phyloP scores from a whole-genome alignment of 192 early-diverging fungal genomes.

The Rhizoclosmatium globosum region DNA sequence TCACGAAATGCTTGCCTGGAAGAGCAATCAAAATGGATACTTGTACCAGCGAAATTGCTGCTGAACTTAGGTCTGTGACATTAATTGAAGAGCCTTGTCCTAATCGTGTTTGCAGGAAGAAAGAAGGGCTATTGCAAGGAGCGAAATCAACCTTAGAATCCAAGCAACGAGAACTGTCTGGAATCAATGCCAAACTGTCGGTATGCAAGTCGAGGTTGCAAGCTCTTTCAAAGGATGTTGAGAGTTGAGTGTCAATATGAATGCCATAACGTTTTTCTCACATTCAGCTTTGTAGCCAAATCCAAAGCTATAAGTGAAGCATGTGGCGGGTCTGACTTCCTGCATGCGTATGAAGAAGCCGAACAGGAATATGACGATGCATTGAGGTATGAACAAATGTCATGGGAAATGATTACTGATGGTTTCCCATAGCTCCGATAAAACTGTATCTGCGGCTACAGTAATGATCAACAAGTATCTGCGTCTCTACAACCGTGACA shows the following conservation, averaged over 20 bases:
- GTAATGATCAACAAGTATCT: constrained; percentile 36
- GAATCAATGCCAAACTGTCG: constrained; percentile 30
- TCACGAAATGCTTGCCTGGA: background rate
- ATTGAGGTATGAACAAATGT: constrained; percentile 34
- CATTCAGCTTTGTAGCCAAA: background rate
- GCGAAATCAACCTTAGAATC: constrained; percentile 30
- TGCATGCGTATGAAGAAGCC: constrained; percentile 39
- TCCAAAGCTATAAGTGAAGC: constrained; percentile 30
- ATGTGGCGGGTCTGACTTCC: constrained; percentile 40
- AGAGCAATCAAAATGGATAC: constrained; percentile 1
- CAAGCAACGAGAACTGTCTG: constrained; percentile 28
- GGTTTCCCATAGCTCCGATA: constrained; percentile 15
- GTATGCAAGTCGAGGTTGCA: constrained; percentile 23
- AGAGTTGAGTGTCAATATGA: constrained; percentile 27
- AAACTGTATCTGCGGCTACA: constrained; percentile 9
- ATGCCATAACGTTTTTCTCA: background rate
- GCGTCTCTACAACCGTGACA: constrained; percentile 22
- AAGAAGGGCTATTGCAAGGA: background rate
- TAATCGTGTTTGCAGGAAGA: constrained; percentile 15
- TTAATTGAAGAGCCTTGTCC: background rate
- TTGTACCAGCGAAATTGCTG: constrained; percentile 19
- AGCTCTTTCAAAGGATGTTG: constrained; percentile 32
- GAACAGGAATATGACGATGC: constrained; percentile 46
- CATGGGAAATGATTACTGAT: background rate
- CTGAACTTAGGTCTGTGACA: constrained; percentile 1